Percentiles rank a stretch among this genome's conserved stretches.
Evolutionary conservation across 2,329 filamentous ascomycete species (phyloP).

Genomic region (Calonectria multiphialidica): DNA sequence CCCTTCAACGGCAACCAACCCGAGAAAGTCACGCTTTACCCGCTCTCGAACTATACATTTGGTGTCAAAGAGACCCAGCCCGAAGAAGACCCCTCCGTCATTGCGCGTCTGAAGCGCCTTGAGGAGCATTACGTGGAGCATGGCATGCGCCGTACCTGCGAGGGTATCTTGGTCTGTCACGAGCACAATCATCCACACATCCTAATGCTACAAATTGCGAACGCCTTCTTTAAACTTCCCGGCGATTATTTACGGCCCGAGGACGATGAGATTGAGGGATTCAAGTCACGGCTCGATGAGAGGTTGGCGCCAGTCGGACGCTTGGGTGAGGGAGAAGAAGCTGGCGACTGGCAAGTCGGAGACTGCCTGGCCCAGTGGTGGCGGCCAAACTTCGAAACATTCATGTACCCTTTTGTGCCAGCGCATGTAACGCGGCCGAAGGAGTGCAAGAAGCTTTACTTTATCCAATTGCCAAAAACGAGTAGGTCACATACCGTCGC

Average conservation of each 20-base stretch:
- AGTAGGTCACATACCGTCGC: conserved; percentile 65
- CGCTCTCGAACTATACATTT: conserved; percentile 98
- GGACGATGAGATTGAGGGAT: conserved; percentile 94
- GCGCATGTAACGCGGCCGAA: conserved; percentile 96
- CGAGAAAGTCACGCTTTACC: conserved; percentile 89
- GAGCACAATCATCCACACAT: conserved; percentile 99
- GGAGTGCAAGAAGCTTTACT: conserved; percentile 99
- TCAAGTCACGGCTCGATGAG: conserved; percentile 93
- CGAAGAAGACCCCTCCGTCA: conserved; percentile 95
- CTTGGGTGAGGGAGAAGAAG: conserved; percentile 87
- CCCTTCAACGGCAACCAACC: conserved; percentile 92
- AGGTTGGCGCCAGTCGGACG: conserved; percentile 92
- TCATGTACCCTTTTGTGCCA: conserved; percentile 99
- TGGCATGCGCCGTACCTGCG: conserved; percentile 97
- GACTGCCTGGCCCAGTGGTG: conserved; percentile 99
- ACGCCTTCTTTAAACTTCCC: conserved; percentile 98
- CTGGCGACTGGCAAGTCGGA: conserved; percentile 89
- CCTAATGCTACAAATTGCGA: conserved; percentile 98
- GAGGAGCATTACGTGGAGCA: conserved; percentile 93
- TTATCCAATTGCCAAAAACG: conserved; percentile 92
- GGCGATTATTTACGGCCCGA: conserved; percentile 93
- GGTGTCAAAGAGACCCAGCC: conserved; percentile 98
- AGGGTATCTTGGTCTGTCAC: conserved; percentile 97
- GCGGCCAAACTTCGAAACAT: conserved; percentile 98
- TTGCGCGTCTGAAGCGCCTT: conserved; percentile 91